These are phyloP conservation scores for Mycena amicta DNA, from an alignment of 768 basidiomycete species.

Conservation along the genomic window DNA sequence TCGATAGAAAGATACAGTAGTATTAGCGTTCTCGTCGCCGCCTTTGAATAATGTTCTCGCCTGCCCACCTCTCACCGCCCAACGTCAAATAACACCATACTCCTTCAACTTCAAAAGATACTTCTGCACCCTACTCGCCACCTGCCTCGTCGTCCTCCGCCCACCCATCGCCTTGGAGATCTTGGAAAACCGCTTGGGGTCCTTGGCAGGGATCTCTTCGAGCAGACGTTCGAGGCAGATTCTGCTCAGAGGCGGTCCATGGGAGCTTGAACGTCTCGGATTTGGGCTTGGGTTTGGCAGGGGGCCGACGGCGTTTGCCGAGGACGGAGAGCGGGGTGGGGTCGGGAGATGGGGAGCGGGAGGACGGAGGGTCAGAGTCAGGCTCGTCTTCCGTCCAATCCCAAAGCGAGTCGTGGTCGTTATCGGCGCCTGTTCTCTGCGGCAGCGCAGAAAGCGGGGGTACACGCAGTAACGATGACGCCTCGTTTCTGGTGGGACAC, in stretches of 20 bases:
- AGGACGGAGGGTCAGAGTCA: conserved; percentile 11
- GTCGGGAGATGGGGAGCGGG: background rate
- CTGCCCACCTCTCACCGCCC: no score
- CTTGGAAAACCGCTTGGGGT: conserved; percentile 77
- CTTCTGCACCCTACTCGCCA: conserved; percentile 88
- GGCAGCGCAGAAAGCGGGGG: background rate
- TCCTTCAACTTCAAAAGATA: conserved; percentile 80
- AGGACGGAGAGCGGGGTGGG: background rate
- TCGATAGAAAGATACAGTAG: background rate
- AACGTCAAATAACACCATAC: background rate
- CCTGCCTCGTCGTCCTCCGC: conserved; percentile 74
- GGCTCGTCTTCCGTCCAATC: background rate
- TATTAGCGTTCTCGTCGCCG: background rate
- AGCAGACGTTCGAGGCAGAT: conserved; percentile 72
- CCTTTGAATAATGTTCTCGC: no score
- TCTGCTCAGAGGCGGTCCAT: conserved; percentile 78
- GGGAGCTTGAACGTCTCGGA: conserved; percentile 83
- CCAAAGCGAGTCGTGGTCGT: background rate
- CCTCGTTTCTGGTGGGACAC: background rate
- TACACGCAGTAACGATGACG: background rate
- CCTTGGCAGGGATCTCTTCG: conserved; percentile 76
- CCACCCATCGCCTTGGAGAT: conserved; percentile 85
- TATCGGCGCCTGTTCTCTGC: background rate
- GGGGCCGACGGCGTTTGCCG: conserved; percentile 1
- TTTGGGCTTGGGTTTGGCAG: conserved; percentile 38